These are phyloP conservation scores for Microthyrium microscopicum DNA, from an alignment of 2,329 filamentous ascomycete genomes.

Conservation along the genomic window DNA sequence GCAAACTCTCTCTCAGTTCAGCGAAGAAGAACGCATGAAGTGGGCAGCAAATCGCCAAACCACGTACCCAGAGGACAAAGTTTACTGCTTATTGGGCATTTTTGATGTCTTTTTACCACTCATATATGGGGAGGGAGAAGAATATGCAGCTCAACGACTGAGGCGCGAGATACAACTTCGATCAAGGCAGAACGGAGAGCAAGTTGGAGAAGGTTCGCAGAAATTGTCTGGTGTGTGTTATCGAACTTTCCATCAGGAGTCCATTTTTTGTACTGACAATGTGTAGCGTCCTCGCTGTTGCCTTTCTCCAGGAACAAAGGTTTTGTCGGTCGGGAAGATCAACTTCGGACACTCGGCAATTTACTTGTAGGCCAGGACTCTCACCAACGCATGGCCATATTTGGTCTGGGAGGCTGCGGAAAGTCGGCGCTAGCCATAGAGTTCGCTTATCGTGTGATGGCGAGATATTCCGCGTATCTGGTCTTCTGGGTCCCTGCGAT, in stretches of 20 bases:
- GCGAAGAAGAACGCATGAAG: conserved; percentile 2
- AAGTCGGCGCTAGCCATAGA: conserved; percentile 18
- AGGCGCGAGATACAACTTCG: conserved; percentile 6
- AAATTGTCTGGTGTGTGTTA: conserved; percentile 7
- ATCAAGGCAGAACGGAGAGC: no score
- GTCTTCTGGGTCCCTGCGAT: conserved; percentile 12
- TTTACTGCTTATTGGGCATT: conserved; percentile 5
- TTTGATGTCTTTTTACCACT: conserved; percentile 5
- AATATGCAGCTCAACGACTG: conserved; percentile 2
- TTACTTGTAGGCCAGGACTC: conserved; percentile 13
- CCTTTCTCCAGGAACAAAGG: conserved; percentile 14
- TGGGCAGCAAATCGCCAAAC: conserved; percentile 4
- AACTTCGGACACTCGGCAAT: conserved; percentile 15
- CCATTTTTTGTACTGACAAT: no score
- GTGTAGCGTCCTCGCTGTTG: conserved; percentile 10
- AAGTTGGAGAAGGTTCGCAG: conserved; percentile 8
- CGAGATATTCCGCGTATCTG: conserved; percentile 10
- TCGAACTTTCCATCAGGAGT: no score
- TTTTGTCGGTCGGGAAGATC: conserved; percentile 14
- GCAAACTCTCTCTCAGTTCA: not conserved
- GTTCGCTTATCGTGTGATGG: conserved; percentile 14
- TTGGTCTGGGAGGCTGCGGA: conserved; percentile 16
- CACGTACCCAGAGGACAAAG: conserved; percentile 4
- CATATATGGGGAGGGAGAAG: conserved; percentile 7
- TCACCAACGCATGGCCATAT: conserved; percentile 14